Conservation (phyloP, 257 asterid genomes). For the Thymus quinquecostatus region DNA sequence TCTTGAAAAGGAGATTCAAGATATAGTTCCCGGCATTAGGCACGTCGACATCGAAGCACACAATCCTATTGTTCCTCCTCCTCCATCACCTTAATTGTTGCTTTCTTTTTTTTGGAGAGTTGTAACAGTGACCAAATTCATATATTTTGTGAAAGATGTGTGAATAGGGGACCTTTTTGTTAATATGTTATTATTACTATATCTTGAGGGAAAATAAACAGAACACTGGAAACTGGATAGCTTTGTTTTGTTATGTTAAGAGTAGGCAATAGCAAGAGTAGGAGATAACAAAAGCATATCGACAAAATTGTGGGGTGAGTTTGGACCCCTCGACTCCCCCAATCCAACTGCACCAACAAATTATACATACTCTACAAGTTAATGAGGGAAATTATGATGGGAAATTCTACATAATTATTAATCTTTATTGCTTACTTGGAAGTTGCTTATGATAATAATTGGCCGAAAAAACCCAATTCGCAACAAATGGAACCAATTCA, state of each 20-base stretch:
- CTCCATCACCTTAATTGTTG: slow-evolving; percentile 21
- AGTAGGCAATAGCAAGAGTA: background rate
- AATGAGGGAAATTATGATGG: too few relatives aligned
- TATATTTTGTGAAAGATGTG: slow-evolving; percentile 4
- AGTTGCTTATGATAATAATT: too few relatives aligned
- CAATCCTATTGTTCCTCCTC: slow-evolving; percentile 66
- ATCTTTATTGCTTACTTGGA: too few relatives aligned
- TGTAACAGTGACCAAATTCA: background rate
- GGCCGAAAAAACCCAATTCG: background rate
- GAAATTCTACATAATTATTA: too few relatives aligned
- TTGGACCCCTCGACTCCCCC: background rate
- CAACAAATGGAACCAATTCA: background rate
- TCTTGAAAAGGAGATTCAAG: slow-evolving; percentile 91
- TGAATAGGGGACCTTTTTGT: slow-evolving; percentile 28
- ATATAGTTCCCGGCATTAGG: slow-evolving; percentile 87
- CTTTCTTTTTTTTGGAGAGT: background rate
- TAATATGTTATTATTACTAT: background rate
- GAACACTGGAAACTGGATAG: too few relatives aligned
- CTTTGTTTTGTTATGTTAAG: too few relatives aligned
- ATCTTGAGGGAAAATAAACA: background rate
- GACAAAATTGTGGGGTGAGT: background rate
- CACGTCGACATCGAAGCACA: slow-evolving; percentile 97
- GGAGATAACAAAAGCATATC: background rate
- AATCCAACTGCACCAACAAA: background rate
- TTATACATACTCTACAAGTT: too few relatives aligned